A percentile compares a stretch with the other conserved stretches of the same genome.
Evolutionary conservation across 495 filamentous ascomycete genomes (phyloP).

Genomic region (Bathelium albidoporum): DNA sequence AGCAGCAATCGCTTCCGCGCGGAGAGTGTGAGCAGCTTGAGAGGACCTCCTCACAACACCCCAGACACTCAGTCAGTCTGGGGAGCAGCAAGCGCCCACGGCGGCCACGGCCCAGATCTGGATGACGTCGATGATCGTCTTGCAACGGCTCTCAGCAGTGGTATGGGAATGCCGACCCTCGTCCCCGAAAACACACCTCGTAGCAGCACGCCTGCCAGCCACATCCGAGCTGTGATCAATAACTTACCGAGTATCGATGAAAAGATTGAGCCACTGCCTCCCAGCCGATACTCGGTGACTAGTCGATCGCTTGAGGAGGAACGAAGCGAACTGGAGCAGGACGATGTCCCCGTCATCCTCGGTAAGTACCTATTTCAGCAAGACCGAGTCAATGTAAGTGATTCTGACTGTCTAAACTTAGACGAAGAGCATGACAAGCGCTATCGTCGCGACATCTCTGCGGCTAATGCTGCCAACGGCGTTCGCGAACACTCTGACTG

Average conservation of each 20-base stretch:
- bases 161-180: slow-evolving; percentile 1
- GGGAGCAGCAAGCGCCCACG: not conserved
- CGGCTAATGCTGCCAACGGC: not conserved
- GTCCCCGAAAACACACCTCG: slow-evolving; percentile 12
- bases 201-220: slow-evolving; percentile 8
- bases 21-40: slow-evolving; percentile 2
- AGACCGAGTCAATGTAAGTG: not conserved
- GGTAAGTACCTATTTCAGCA: not conserved
- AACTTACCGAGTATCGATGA: slow-evolving; percentile 13
- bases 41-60: not conserved
- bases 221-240: slow-evolving; percentile 8
- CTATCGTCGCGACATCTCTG: not conserved
- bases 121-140: slow-evolving; percentile 1
- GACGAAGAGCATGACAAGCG: not conserved
- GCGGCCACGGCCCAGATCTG: not conserved
- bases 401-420: not conserved
- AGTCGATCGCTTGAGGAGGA: not conserved
- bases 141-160: not conserved
- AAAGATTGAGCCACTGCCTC: slow-evolving; percentile 13
- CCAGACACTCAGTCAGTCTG: not conserved
- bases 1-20: not conserved
- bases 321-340: slow-evolving; percentile 2
- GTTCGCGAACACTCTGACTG: slow-evolving; percentile 13
- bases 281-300: not conserved
- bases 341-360: not conserved